Base-by-base conservation (phyloP, 163 green algal species). In the Chlorella variabilis region DNA sequence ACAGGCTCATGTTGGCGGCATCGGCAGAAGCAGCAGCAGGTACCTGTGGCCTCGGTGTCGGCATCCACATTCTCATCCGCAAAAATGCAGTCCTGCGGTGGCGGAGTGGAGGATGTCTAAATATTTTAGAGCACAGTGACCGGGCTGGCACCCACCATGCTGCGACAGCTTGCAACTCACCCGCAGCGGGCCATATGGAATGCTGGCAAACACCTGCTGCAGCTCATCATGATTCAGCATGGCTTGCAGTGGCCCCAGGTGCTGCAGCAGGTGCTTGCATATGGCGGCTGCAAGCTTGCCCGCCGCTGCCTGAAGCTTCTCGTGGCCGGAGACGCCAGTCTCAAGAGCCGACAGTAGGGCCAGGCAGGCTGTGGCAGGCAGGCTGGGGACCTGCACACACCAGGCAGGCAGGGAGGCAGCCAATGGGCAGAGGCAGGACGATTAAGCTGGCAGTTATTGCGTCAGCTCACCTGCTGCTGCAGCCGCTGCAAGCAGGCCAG, bases 1-100 rank as follows among this genome's bases (percentile, higher is more conserved):
- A 54, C 15, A 15, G 45, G 11, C 4, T 8, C 31, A 45, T 18
- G 29, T n/a, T n/a, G 13, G 29, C 61, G 41, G 61, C 13, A 41
- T 42, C 31, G 2, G 21, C 25, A 18, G 61, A 27, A 20, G 5
- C 27, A 1, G 8, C 17, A 1, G 23, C n/a, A 31, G 17, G 9
- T n/a, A 75, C 67, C 67, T 41, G 68, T 75, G 29, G 48, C 29
- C 68, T 75, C 68, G 0, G 42, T 42, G 42, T 75, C 68, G 6
- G 68, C 68, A 18, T 29, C 18, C 15, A 75, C 13, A n/a, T 75
- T 62, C 0, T 17, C 11, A 29, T 75, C 68, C 9, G 51, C 68
- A 17, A 75, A 51, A 20, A 62, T 51, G 68, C 41, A 59, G 17
- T 75, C 68, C 68, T 75, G 68, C 29, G n/a, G n/a, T n/a, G n/a